Conservation (phyloP, 169 alveolate genomes). For the Eimeria necatrix region DNA sequence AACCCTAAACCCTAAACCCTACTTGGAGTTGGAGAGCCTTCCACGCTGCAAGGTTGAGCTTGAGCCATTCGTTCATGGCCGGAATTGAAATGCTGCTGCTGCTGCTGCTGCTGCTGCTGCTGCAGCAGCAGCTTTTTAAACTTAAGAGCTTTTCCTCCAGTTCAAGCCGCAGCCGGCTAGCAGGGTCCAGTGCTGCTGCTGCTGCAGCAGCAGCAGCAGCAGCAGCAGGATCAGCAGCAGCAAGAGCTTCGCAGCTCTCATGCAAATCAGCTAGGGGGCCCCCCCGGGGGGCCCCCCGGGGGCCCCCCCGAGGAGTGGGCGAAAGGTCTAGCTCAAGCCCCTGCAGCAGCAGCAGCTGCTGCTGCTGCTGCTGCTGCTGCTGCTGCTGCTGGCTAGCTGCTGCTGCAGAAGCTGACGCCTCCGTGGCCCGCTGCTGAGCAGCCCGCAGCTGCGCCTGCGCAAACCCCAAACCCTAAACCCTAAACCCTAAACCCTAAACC, state of each 20-base stretch:
- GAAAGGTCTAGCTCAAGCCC: neutral
- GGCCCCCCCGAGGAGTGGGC: no score
- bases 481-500: neutral
- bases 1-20: no score
- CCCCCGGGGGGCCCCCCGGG: neutral
- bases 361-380: conserved; percentile 31
- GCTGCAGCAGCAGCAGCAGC: no score
- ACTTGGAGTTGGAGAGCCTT: neutral
- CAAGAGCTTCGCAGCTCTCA: neutral
- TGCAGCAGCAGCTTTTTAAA: no score
- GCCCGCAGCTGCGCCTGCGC: neutral
- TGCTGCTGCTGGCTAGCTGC: neutral
- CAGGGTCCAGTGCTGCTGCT: neutral
- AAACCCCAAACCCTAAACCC: neutral
- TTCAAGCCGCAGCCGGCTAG: neutral
- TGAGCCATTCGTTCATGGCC: neutral
- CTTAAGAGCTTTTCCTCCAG: neutral
- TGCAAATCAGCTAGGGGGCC: neutral
- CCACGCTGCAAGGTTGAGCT: neutral
- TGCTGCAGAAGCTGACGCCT: neutral
- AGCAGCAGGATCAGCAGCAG: no score
- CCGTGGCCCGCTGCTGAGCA: neutral
- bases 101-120: no score
- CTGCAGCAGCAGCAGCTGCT: neutral
- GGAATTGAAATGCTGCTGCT: neutral